Evolutionary conservation across 2,329 filamentous ascomycete genomes (phyloP).

Genomic region (Metarhizium album): DNA sequence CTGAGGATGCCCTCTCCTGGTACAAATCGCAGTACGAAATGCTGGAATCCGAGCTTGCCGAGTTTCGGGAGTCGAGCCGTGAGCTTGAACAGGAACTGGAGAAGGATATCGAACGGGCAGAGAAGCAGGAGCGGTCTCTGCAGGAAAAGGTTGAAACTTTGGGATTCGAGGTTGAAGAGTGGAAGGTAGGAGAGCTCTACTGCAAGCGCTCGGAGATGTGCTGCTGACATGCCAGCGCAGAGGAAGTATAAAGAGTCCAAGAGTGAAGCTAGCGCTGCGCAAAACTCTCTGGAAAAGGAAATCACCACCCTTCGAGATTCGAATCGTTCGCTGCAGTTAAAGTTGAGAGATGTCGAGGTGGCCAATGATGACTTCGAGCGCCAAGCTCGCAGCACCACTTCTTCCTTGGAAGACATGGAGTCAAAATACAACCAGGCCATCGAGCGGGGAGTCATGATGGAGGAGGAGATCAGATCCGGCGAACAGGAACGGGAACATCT

Average conservation of each 20-base stretch:
- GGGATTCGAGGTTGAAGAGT: slow-evolving; percentile 88
- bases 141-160: slow-evolving; percentile 80
- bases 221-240: slow-evolving; percentile 33
- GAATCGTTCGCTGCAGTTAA: slow-evolving; percentile 71
- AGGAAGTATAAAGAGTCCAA: slow-evolving; percentile 96
- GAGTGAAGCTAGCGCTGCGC: slow-evolving; percentile 70
- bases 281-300: slow-evolving; percentile 85
- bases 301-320: slow-evolving; percentile 82
- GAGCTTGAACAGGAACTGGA: slow-evolving; percentile 92
- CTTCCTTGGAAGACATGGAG: slow-evolving; percentile 91
- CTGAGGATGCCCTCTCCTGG: slow-evolving; percentile 74
- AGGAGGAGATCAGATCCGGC: slow-evolving; percentile 84
- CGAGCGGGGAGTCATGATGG: slow-evolving; percentile 83
- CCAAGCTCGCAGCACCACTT: slow-evolving; percentile 90
- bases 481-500: slow-evolving; percentile 86
- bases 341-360: slow-evolving; percentile 88
- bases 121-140: slow-evolving; percentile 79
- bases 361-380: slow-evolving; percentile 97
- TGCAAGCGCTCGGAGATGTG: too few species aligned
- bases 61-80: slow-evolving; percentile 89
- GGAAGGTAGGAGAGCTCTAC: slow-evolving; percentile 60
- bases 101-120: slow-evolving; percentile 88
- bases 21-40: slow-evolving; percentile 96
- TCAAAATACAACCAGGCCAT: slow-evolving; percentile 94
- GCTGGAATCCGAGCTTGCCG: slow-evolving; percentile 79